A percentile compares a stretch with the other conserved stretches of the same genome.
Conservation (phyloP, 495 filamentous ascomycete genomes). For the Poronia punctata region DNA sequence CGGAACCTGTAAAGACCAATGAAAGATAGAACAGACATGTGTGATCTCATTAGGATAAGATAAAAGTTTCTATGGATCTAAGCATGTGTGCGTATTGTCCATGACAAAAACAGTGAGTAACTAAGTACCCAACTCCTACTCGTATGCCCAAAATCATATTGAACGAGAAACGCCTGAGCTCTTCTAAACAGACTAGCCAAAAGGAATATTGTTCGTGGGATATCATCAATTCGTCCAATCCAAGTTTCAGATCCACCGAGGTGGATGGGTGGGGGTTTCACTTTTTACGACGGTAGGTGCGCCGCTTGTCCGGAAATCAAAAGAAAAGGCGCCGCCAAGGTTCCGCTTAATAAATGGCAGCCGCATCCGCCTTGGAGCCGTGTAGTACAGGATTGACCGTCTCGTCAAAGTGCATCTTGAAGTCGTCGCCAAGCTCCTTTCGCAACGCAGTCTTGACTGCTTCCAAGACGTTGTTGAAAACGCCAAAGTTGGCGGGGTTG, state of each 20-base stretch:
- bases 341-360: constrained; percentile 23
- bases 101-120: too few species aligned
- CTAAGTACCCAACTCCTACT: too few species aligned
- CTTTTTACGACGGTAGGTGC: too few species aligned
- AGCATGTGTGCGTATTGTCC: too few species aligned
- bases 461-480: constrained; percentile 73
- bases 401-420: constrained; percentile 39
- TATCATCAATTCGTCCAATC: constrained; percentile 11
- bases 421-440: constrained; percentile 64
- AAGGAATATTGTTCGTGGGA: constrained; percentile 1
- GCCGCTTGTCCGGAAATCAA: neutral
- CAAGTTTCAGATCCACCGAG: neutral
- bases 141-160: too few species aligned
- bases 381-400: constrained; percentile 57
- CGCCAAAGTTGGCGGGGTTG: constrained; percentile 86
- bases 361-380: constrained; percentile 35
- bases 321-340: constrained; percentile 2
- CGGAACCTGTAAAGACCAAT: too few species aligned
- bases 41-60: too few species aligned
- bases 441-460: constrained; percentile 96
- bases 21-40: too few species aligned
- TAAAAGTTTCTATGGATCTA: too few species aligned
- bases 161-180: too few species aligned
- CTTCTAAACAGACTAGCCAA: too few species aligned
- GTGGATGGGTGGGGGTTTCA: too few species aligned